Conservation (phyloP, 2,329 filamentous ascomycete genomes). For the Apiospora aurea region DNA sequence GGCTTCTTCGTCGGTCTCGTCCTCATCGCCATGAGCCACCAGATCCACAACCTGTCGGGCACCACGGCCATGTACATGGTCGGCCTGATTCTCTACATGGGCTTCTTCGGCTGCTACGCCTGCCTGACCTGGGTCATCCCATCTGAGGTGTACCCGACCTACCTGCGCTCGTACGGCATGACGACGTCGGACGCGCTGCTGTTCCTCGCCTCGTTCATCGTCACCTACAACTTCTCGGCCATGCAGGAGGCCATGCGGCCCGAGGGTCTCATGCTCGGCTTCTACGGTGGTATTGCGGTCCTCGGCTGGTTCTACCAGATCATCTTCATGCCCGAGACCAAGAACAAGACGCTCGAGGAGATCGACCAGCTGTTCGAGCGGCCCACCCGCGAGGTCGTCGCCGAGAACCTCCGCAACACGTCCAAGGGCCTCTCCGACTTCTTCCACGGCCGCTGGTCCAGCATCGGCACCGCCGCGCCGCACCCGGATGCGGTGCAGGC, state of each 20-base stretch:
- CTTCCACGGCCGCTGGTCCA: constrained; percentile 30
- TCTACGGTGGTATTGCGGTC: constrained; percentile 77
- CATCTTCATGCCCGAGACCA: constrained; percentile 79
- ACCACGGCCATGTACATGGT: constrained; percentile 69
- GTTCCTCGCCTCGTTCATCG: constrained; percentile 75
- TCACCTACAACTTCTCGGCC: constrained; percentile 76
- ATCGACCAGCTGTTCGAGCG: constrained; percentile 72
- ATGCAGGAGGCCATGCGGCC: constrained; percentile 74
- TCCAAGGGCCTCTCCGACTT: constrained; percentile 28
- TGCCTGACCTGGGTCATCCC: constrained; percentile 72
- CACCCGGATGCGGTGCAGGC: constrained; percentile 2
- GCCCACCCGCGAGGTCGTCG: constrained; percentile 68
- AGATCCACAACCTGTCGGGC: constrained; percentile 57
- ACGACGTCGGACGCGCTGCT: constrained; percentile 71
- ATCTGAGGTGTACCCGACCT: constrained; percentile 75
- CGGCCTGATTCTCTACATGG: constrained; percentile 73
- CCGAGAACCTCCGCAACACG: constrained; percentile 58
- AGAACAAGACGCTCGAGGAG: constrained; percentile 72
- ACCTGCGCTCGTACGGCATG: constrained; percentile 77
- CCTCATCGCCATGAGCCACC: constrained; percentile 70
- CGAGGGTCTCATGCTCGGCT: constrained; percentile 72
- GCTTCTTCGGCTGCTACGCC: constrained; percentile 72
- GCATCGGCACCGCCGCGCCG: neutral
- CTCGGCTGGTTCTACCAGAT: constrained; percentile 76
- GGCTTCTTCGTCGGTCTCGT: constrained; percentile 75